phyloP scores from a whole-genome alignment of 176 grass and related monocot species.

The Eragrostis nindensis region DNA sequence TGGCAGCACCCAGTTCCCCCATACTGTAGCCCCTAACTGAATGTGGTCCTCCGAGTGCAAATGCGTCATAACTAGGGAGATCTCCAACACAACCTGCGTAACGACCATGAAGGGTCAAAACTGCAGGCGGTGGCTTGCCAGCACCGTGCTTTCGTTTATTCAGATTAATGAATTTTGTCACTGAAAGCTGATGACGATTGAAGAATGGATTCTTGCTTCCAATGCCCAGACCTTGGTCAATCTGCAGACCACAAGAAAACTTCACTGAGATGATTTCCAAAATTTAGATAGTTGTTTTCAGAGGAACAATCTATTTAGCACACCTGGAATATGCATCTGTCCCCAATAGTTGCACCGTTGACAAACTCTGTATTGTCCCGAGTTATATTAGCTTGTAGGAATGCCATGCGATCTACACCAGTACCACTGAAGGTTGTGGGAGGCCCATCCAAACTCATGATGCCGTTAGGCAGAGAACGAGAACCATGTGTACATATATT shows the following conservation, averaged over 20 bases:
- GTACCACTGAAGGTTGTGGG: constrained; percentile 95
- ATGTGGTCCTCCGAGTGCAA: constrained; percentile 88
- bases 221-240: constrained; percentile 96
- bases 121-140: constrained; percentile 71
- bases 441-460: constrained; percentile 83
- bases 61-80: constrained; percentile 92
- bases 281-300: too few relatives aligned
- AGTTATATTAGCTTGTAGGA: constrained; percentile 85
- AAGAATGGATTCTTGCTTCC: constrained; percentile 94
- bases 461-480: constrained; percentile 68
- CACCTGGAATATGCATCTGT: constrained; percentile 94
- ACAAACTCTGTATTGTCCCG: constrained; percentile 85
- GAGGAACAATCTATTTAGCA: background rate
- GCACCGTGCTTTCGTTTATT: constrained; percentile 77
- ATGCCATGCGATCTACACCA: constrained; percentile 74
- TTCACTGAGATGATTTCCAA: background rate
- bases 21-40: constrained; percentile 89
- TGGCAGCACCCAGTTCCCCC: constrained; percentile 86
- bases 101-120: constrained; percentile 90
- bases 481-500: constrained; percentile 85
- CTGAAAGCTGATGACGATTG: constrained; percentile 87
- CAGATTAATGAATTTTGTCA: constrained; percentile 85
- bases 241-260: constrained; percentile 52
- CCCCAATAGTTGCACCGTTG: constrained; percentile 77
- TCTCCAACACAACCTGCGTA: constrained; percentile 93